Evolutionary conservation across 2,329 filamentous ascomycete genomes (phyloP).

Genomic region (Verticillium tricorpus): DNA sequence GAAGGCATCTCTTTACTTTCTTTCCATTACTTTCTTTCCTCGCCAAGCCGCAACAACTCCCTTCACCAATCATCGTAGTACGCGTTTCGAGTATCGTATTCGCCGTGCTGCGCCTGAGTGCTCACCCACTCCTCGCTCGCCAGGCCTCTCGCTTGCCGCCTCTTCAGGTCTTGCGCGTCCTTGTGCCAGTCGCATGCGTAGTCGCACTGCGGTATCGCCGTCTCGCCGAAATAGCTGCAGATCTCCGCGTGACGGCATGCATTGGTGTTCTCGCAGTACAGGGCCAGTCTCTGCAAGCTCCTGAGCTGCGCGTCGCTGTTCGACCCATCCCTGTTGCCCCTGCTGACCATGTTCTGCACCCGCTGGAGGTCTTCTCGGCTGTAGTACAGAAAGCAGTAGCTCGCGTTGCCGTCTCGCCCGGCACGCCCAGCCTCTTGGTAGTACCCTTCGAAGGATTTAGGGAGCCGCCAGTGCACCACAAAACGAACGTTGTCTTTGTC

Average conservation of each 20-base stretch:
- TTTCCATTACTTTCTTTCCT: not conserved
- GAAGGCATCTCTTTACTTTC: not conserved
- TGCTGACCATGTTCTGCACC: conserved; percentile 52
- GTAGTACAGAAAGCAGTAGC: conserved; percentile 87
- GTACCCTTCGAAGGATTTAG: conserved; percentile 92
- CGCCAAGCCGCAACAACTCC: not conserved
- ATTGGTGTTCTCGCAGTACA: conserved; percentile 75
- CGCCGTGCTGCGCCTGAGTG: conserved; percentile 55
- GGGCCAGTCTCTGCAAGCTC: conserved; percentile 64
- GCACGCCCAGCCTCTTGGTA: conserved; percentile 94
- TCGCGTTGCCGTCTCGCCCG: conserved; percentile 82
- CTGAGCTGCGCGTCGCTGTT: conserved; percentile 49
- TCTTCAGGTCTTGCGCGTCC: conserved; percentile 53
- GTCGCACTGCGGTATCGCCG: conserved; percentile 54
- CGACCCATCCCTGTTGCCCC: conserved; percentile 36
- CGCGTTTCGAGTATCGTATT: conserved; percentile 38
- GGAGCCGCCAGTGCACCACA: conserved; percentile 89
- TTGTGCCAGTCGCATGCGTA: conserved; percentile 79
- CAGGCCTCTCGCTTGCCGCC: conserved; percentile 50
- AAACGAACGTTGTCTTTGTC: conserved; percentile 94
- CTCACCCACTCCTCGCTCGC: conserved; percentile 60
- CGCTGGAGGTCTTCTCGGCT: conserved; percentile 81
- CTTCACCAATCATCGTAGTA: conserved; percentile 41
- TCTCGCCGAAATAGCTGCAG: conserved; percentile 73
- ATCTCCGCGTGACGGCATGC: conserved; percentile 74